phyloP scores from a whole-genome alignment of 306 rosid species.

The Castanea sativa region DNA sequence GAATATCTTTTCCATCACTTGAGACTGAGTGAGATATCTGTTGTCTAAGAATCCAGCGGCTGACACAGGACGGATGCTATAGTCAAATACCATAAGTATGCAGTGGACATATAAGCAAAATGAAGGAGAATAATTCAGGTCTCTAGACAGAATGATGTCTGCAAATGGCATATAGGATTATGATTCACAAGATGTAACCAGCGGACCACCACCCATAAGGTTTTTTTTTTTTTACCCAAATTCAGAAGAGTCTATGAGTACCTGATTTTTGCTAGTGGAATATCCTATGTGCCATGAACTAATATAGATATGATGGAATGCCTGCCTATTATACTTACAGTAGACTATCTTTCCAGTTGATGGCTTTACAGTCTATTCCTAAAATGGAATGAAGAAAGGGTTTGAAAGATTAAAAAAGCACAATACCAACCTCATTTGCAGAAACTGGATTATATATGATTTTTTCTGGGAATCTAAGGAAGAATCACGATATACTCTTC shows the following conservation, averaged over 20 bases:
- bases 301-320: neutral
- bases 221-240: neutral
- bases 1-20: conserved; percentile 50
- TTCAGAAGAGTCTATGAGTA: neutral
- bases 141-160: neutral
- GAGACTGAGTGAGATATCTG: conserved; percentile 44
- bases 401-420: conserved; percentile 4
- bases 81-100: conserved; percentile 25
- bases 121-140: neutral
- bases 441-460: conserved; percentile 72
- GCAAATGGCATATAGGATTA: neutral
- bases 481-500: conserved; percentile 72
- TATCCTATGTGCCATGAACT: neutral
- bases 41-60: conserved; percentile 81
- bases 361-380: conserved; percentile 7
- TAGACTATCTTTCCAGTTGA: conserved; percentile 15
- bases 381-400: neutral
- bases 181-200: neutral
- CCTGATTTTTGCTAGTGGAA: conserved; percentile 8
- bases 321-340: conserved; percentile 6
- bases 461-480: conserved; percentile 64
- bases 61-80: conserved; percentile 36
- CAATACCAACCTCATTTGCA: conserved; percentile 69
- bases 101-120: neutral
- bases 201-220: neutral